phyloP scores from a whole-genome alignment of 495 filamentous ascomycete genomes.

The Chlorociboria aeruginascens region DNA sequence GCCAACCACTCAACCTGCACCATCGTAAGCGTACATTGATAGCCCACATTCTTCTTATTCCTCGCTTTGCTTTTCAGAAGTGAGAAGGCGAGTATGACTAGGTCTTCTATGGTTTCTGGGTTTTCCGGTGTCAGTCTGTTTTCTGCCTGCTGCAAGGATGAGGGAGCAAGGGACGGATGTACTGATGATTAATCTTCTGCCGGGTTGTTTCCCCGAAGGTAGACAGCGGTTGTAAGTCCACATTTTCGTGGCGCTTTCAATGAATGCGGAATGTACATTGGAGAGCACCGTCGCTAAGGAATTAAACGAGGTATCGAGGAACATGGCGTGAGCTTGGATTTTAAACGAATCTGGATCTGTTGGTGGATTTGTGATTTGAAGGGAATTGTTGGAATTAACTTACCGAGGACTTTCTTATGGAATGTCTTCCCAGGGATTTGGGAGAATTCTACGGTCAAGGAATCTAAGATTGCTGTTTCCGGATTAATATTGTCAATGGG shows the following conservation, averaged over 20 bases:
- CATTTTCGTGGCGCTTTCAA: conserved; percentile 71
- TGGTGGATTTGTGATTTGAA: neutral
- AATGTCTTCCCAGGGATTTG: conserved; percentile 60
- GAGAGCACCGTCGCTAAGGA: conserved; percentile 49
- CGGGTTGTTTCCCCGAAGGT: conserved; percentile 38
- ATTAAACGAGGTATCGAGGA: conserved; percentile 78
- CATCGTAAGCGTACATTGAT: conserved; percentile 47
- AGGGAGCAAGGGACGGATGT: neutral
- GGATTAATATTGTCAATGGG: neutral
- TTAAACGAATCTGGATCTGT: conserved; percentile 51
- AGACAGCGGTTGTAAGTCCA: conserved; percentile 66
- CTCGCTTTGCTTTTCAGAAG: conserved; percentile 50
- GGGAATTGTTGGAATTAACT: conserved; percentile 7
- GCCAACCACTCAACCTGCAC: conserved; percentile 61
- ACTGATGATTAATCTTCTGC: conserved; percentile 46
- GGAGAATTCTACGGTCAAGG: conserved; percentile 65
- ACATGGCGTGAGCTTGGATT: conserved; percentile 78
- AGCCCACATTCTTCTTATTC: conserved; percentile 35
- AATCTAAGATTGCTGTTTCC: conserved; percentile 27
- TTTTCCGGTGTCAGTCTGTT: neutral
- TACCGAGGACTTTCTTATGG: conserved; percentile 65
- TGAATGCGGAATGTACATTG: conserved; percentile 64
- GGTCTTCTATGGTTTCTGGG: conserved; percentile 50
- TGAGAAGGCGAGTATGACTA: conserved; percentile 50
- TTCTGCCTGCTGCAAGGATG: neutral